Conservation (phyloP, 2,329 filamentous ascomycete genomes). For the Metarhizium guizhouense region DNA sequence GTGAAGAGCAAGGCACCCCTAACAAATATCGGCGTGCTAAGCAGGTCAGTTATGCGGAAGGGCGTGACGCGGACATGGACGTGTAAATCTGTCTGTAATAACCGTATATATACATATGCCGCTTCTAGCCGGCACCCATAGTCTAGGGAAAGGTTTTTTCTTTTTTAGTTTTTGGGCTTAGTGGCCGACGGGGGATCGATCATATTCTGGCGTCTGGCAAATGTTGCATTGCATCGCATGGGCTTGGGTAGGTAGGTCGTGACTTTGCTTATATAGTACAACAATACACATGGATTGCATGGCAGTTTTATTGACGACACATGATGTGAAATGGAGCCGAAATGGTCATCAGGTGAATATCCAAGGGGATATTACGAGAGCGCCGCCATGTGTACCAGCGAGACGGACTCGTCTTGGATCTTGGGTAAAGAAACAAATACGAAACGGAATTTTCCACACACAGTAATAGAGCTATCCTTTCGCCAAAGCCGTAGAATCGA, state of each 20-base stretch:
- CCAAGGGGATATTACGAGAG: too few relatives aligned
- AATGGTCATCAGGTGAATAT: too few relatives aligned
- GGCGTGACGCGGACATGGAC: slow-evolving; percentile 18
- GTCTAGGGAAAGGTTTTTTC: neutral
- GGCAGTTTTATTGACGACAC: neutral
- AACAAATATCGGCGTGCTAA: slow-evolving; percentile 27
- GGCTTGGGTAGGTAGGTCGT: neutral
- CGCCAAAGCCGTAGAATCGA: neutral
- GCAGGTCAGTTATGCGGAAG: slow-evolving; percentile 29
- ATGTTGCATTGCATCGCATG: neutral
- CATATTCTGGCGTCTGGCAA: neutral
- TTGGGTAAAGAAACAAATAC: too few relatives aligned
- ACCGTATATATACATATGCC: neutral
- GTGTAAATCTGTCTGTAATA: slow-evolving; percentile 6
- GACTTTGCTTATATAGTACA: neutral
- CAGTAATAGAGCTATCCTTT: neutral
- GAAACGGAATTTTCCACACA: neutral
- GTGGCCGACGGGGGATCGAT: neutral
- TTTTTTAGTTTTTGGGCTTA: neutral
- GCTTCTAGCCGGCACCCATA: neutral
- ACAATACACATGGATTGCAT: neutral
- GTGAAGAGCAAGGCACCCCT: slow-evolving; percentile 11
- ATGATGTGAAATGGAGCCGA: neutral
- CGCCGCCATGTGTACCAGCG: too few relatives aligned
- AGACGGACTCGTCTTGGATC: too few relatives aligned